Percentiles rank a stretch among this genome's conserved stretches.
phyloP scores from a whole-genome alignment of 257 asterid species.

The Jacaranda mimosifolia region DNA sequence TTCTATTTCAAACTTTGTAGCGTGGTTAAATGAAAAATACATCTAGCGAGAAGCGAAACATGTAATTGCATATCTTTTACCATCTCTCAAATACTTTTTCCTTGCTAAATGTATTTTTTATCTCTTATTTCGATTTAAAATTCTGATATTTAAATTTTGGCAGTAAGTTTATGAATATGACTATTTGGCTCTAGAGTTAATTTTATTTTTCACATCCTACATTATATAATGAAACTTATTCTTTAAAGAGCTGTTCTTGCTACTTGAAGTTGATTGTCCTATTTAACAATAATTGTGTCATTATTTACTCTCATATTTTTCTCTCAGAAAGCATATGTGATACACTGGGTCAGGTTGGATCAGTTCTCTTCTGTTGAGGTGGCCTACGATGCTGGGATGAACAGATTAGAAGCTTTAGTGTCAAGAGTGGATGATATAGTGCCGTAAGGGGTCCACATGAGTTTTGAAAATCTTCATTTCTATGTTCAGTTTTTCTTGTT shows the following conservation, averaged over 20 bases:
- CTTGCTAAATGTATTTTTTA: too few species aligned
- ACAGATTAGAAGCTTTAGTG: slow-evolving; percentile 71
- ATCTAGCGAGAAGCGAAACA: slow-evolving; percentile 18
- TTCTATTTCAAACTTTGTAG: slow-evolving; percentile 19
- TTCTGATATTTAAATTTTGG: too few species aligned
- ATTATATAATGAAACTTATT: too few species aligned
- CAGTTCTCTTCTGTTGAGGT: slow-evolving; percentile 74
- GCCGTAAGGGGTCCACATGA: slow-evolving; percentile 58
- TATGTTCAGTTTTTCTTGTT: slow-evolving; percentile 16
- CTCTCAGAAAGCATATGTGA: slow-evolving; percentile 86
- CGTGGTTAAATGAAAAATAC: slow-evolving; percentile 24
- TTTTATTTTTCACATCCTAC: too few species aligned
- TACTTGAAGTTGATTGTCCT: too few species aligned
- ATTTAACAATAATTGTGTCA: slow-evolving; percentile 20
- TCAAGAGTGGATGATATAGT: slow-evolving; percentile 87
- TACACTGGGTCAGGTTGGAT: slow-evolving; percentile 98
- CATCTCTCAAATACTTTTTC: slow-evolving; percentile 17
- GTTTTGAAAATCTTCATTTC: slow-evolving; percentile 3
- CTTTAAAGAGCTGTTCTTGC: too few species aligned
- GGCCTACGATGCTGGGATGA: slow-evolving; percentile 82
- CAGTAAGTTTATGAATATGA: too few species aligned
- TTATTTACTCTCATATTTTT: slow-evolving; percentile 22
- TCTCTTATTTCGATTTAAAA: too few species aligned
- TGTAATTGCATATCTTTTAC: slow-evolving; percentile 8
- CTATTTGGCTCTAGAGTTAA: too few species aligned